These are phyloP conservation scores for Crotalaria pallida DNA, from an alignment of 306 rosid species.

Conservation along the genomic window DNA sequence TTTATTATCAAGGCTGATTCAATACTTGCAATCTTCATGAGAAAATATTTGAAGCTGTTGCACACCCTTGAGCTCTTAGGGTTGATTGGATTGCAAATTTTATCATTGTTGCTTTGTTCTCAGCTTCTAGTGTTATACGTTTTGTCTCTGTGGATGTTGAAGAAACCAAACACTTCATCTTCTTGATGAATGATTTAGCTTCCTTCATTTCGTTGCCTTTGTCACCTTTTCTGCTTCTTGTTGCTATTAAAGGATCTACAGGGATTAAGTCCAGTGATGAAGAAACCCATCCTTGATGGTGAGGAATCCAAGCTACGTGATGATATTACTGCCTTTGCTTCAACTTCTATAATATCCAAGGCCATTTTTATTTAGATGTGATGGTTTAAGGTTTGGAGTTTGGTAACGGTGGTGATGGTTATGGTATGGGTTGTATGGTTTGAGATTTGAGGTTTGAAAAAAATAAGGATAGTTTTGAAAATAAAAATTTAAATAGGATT, in stretches of 20 bases:
- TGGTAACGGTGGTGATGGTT: too few species aligned
- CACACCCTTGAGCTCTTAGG: constrained; percentile 71
- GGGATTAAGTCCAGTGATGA: constrained; percentile 36
- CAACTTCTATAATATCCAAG: constrained; percentile 66
- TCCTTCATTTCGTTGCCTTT: constrained; percentile 55
- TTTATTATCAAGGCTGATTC: too few species aligned
- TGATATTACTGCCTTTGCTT: constrained; percentile 63
- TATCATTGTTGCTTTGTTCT: constrained; percentile 41
- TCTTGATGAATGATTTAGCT: constrained; percentile 53
- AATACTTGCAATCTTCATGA: constrained; percentile 53
- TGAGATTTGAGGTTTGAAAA: too few species aligned
- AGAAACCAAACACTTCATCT: constrained; percentile 22
- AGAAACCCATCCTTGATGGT: constrained; percentile 20
- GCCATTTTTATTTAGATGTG: constrained; percentile 89
- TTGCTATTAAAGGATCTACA: constrained; percentile 57
- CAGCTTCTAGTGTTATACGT: constrained; percentile 61
- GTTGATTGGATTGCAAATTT: constrained; percentile 59
- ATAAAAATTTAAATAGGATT: too few species aligned
- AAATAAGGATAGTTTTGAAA: too few species aligned
- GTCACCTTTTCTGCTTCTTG: constrained; percentile 43
- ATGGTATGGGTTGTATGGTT: too few species aligned
- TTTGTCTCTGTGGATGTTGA: constrained; percentile 27
- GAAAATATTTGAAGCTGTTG: constrained; percentile 46
- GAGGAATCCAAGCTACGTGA: constrained; percentile 31
- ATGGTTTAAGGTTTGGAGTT: too few species aligned